Evolutionary conservation across 2,329 filamentous ascomycete genomes (phyloP).

Genomic region (Ceratocystis harringtonii): DNA sequence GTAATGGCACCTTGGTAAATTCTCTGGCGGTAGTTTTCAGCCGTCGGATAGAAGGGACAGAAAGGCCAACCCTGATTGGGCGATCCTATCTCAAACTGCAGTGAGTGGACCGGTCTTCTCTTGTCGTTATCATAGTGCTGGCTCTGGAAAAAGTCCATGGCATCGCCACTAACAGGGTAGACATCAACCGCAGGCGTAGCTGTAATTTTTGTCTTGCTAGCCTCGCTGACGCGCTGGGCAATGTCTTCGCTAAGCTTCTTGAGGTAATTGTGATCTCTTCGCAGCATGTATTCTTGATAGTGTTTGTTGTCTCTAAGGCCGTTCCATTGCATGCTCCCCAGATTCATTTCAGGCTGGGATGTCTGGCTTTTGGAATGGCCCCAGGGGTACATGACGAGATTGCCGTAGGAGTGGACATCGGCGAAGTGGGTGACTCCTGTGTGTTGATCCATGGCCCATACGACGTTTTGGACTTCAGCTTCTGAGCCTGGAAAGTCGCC

Average conservation of each 20-base stretch:
- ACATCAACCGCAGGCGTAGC: slow-evolving; percentile 28
- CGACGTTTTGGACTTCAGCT: slow-evolving; percentile 40
- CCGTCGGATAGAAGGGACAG: slow-evolving; percentile 33
- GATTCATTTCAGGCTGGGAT: slow-evolving; percentile 33
- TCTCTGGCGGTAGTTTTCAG: slow-evolving; percentile 29
- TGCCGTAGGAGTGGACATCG: slow-evolving; percentile 41
- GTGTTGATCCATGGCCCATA: slow-evolving; percentile 36
- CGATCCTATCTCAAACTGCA: slow-evolving; percentile 35
- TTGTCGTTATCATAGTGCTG: slow-evolving; percentile 28
- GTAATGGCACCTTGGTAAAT: slow-evolving; percentile 32
- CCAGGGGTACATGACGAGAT: slow-evolving; percentile 41
- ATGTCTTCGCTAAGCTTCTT: slow-evolving; percentile 27
- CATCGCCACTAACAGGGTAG: slow-evolving; percentile 33
- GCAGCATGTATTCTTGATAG: slow-evolving; percentile 32
- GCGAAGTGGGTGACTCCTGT: slow-evolving; percentile 40
- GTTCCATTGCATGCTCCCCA: slow-evolving; percentile 37
- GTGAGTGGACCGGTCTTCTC: slow-evolving; percentile 28
- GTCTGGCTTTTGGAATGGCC: slow-evolving; percentile 40
- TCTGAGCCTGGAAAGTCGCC: slow-evolving; percentile 39
- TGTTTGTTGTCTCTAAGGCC: slow-evolving; percentile 33
- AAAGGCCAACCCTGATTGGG: slow-evolving; percentile 20
- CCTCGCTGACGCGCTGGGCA: slow-evolving; percentile 16
- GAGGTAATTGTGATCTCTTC: slow-evolving; percentile 24
- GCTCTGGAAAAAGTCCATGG: slow-evolving; percentile 33
- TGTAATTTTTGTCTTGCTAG: slow-evolving; percentile 22